These are phyloP conservation scores for Calendula officinalis DNA, from an alignment of 129 eudicot genomes.

Conservation along the genomic window DNA sequence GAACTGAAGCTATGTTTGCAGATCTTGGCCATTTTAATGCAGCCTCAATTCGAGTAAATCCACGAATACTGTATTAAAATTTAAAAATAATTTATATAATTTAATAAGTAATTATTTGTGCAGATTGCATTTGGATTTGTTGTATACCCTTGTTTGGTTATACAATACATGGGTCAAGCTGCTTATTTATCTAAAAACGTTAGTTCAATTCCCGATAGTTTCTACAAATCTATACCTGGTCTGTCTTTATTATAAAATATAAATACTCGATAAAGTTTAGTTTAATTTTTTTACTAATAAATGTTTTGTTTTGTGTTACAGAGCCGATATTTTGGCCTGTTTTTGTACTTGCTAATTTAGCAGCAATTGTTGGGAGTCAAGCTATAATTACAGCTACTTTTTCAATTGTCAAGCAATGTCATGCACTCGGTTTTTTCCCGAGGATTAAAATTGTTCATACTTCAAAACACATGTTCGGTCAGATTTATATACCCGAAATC, in stretches of 20 bases:
- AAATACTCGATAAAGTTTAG: not conserved
- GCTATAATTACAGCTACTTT: slow-evolving; percentile 94
- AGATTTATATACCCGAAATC: slow-evolving; percentile 84
- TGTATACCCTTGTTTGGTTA: slow-evolving; percentile 84
- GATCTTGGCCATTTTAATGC: slow-evolving; percentile 91
- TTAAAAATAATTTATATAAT: not conserved
- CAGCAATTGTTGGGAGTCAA: slow-evolving; percentile 90
- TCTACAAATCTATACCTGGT: slow-evolving; percentile 89
- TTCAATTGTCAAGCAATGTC: slow-evolving; percentile 87
- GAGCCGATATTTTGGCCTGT: slow-evolving; percentile 84
- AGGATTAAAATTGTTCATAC: slow-evolving; percentile 95
- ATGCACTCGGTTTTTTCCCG: slow-evolving; percentile 96
- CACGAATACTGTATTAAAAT: slow-evolving; percentile 4
- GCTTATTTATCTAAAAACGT: slow-evolving; percentile 79
- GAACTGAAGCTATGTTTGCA: slow-evolving; percentile 96
- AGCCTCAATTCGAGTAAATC: slow-evolving; percentile 66
- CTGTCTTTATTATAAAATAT: slow-evolving; percentile 22
- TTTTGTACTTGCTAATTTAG: slow-evolving; percentile 81
- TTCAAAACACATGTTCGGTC: slow-evolving; percentile 80
- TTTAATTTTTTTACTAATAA: not conserved
- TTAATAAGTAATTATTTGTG: slow-evolving; percentile 24
- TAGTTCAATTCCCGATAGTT: slow-evolving; percentile 59
- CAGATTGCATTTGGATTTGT: slow-evolving; percentile 72
- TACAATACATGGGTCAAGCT: slow-evolving; percentile 99
- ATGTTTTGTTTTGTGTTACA: slow-evolving; percentile 38